phyloP scores from a whole-genome alignment of 2,329 filamentous ascomycete genomes.

The Hypoxylon sp. region DNA sequence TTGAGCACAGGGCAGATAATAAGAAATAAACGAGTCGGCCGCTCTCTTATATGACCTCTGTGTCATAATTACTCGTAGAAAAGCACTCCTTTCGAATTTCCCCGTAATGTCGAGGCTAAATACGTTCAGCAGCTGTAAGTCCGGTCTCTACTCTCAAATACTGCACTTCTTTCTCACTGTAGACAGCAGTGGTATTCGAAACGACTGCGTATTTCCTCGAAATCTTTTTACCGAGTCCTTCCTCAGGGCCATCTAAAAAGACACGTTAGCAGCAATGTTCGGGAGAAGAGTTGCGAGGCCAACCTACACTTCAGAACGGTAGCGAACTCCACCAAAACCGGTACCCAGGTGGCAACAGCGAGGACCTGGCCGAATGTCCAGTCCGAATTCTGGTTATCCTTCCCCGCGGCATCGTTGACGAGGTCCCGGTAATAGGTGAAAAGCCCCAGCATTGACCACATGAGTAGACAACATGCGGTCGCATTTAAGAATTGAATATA shows the following conservation, averaged over 20 bases:
- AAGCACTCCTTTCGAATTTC: neutral
- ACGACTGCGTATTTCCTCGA: slow-evolving; percentile 21
- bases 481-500: slow-evolving; percentile 40
- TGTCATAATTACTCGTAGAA: neutral
- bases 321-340: slow-evolving; percentile 50
- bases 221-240: slow-evolving; percentile 26
- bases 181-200: neutral
- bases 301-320: slow-evolving; percentile 50
- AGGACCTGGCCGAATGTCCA: slow-evolving; percentile 56
- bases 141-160: slow-evolving; percentile 15
- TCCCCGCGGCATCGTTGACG: slow-evolving; percentile 35
- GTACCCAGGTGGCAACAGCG: slow-evolving; percentile 52
- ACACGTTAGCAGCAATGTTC: slow-evolving; percentile 2
- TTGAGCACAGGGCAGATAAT: too few relatives aligned
- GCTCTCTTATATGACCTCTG: too few relatives aligned
- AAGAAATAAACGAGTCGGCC: too few relatives aligned
- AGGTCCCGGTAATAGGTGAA: slow-evolving; percentile 49
- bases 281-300: neutral
- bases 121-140: neutral
- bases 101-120: too few relatives aligned
- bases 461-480: slow-evolving; percentile 41
- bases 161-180: neutral
- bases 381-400: slow-evolving; percentile 43
- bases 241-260: slow-evolving; percentile 24
- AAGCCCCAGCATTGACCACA: slow-evolving; percentile 52